Base-by-base conservation (phyloP, 805 yeast species). In the Yamadazyma sp. region DNA sequence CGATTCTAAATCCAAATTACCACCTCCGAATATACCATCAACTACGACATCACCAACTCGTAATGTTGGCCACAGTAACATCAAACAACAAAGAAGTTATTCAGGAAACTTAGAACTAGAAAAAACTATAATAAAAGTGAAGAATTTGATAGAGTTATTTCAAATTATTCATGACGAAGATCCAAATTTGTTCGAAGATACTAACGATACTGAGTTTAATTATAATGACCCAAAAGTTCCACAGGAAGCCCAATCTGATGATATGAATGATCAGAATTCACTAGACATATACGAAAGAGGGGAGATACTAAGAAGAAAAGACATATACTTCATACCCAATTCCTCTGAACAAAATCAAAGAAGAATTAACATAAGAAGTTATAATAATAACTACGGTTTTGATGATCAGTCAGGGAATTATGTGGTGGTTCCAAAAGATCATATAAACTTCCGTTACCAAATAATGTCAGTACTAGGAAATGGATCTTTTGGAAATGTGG, bases 401-500 rank as follows among this genome's bases (percentile, higher is more conserved):
- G 94, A 85, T 52, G 93, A 86, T 50, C 54, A 56, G 8, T 60
- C 73, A 9, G 83, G 86, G 3, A 83, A 85, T 49, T 80, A 83
- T 48, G 60, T 63, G 5, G 64, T 76, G 1, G 48, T 65, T 0
- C 52, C 55, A 1, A 77, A 81, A 8, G 95, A 86, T 51, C 96
- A 86, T 44, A 73, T 86, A 27, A 81, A 81, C 35, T 86, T 79
- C 54, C 60, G 94, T 19, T 87, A 81, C 51, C 79, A 83, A 45
- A 76, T 86, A 4, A 33, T 74, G 14, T 56, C 65, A 2, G 56
- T 66, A 1, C 65, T 86, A 8, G 96, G 96, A 0, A 75, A 73
- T 32, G 96, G 96, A 6, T 78, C 89, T 27, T 86, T 86, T 63
- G 96, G 96, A 0, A 78, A 76, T 34, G 96, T 87, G 1, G 62